Percentiles rank a stretch among this genome's conserved stretches.
Conservation (phyloP, 805 yeast genomes). For the Wickerhamomyces bisporus region DNA sequence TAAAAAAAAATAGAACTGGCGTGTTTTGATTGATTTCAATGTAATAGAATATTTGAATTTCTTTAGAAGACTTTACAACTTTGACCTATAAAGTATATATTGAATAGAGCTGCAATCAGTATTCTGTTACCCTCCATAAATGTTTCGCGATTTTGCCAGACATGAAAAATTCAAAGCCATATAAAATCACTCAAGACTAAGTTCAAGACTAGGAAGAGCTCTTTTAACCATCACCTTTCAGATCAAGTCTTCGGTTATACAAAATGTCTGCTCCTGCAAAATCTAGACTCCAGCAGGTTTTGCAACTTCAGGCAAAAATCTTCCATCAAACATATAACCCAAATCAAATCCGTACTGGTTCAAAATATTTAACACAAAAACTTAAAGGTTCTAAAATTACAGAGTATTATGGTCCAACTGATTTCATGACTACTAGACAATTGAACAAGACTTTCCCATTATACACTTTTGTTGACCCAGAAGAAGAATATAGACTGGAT, state of each 20-base stretch:
- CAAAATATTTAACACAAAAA: conserved; percentile 61
- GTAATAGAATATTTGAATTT: conserved; percentile 3
- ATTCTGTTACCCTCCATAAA: too few relatives aligned
- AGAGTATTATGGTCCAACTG: conserved; percentile 69
- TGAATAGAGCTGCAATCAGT: too few relatives aligned
- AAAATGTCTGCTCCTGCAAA: conserved; percentile 31
- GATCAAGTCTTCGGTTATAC: neutral
- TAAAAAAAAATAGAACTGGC: neutral
- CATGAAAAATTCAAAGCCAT: too few relatives aligned
- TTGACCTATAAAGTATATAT: too few relatives aligned
- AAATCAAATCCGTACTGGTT: conserved; percentile 58
- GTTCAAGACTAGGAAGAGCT: too few relatives aligned
- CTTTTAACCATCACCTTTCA: neutral
- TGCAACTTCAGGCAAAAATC: conserved; percentile 56
- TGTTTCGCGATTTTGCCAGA: too few relatives aligned
- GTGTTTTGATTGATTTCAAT: neutral
- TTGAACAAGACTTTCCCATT: conserved; percentile 48
- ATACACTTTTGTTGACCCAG: conserved; percentile 53
- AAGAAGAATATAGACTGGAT: conserved; percentile 61
- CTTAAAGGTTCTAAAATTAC: conserved; percentile 69
- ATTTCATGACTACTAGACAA: conserved; percentile 59
- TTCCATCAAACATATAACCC: conserved; percentile 75
- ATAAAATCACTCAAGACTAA: too few relatives aligned
- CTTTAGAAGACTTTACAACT: too few relatives aligned
- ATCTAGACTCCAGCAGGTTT: conserved; percentile 47